Conservation (phyloP, 2,329 filamentous ascomycete genomes). For the Venturia carpophila region DNA sequence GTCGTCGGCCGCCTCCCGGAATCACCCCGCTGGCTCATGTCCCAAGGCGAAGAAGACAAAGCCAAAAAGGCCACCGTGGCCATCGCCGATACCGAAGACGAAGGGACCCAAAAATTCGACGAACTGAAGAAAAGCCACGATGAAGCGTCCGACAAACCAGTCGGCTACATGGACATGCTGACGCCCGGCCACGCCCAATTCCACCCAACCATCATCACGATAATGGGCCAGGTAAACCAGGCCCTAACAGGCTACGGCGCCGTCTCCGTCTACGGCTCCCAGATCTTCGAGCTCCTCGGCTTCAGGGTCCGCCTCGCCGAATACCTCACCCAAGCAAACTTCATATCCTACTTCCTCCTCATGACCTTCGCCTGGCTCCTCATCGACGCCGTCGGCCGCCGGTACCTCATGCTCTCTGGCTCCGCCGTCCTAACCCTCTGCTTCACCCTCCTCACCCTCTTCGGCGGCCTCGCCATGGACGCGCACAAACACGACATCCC, state of each 20-base stretch:
- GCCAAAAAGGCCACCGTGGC: slow-evolving; percentile 42
- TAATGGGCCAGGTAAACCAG: slow-evolving; percentile 58
- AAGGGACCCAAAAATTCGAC: slow-evolving; percentile 42
- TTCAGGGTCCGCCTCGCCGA: slow-evolving; percentile 46
- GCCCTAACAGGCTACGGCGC: slow-evolving; percentile 52
- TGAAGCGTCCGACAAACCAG: slow-evolving; percentile 40
- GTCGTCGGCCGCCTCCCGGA: slow-evolving; percentile 49
- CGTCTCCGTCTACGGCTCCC: slow-evolving; percentile 55
- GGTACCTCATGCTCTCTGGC: slow-evolving; percentile 48
- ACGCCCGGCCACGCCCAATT: slow-evolving; percentile 48
- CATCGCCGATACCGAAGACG: slow-evolving; percentile 43
- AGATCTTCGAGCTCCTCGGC: slow-evolving; percentile 55
- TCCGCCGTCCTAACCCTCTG: slow-evolving; percentile 41
- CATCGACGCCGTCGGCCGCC: slow-evolving; percentile 49
- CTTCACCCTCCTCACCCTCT: slow-evolving; percentile 46
- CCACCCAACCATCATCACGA: slow-evolving; percentile 52
- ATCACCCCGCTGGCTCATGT: slow-evolving; percentile 51
- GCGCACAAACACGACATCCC: slow-evolving; percentile 32
- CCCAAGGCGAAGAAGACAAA: slow-evolving; percentile 42
- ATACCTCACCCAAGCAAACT: slow-evolving; percentile 52
- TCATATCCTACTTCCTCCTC: slow-evolving; percentile 51
- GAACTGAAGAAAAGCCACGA: slow-evolving; percentile 45
- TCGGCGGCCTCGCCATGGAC: slow-evolving; percentile 43
- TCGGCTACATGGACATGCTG: slow-evolving; percentile 52
- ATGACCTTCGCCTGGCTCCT: slow-evolving; percentile 56